Conservation (phyloP, 257 asterid genomes). For the Nicotiana sylvestris region DNA sequence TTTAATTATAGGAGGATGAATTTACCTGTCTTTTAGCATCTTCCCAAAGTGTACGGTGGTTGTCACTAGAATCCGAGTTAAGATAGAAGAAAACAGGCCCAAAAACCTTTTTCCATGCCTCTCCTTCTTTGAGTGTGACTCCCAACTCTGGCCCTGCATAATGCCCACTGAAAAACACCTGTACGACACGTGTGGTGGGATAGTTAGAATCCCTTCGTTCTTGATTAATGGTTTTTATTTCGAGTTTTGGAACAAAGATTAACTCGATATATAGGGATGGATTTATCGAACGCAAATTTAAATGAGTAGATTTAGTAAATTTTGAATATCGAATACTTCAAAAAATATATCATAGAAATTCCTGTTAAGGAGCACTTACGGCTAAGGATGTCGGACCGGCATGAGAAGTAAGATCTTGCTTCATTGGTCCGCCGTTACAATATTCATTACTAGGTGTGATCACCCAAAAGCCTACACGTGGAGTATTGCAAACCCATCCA, state of each 20-base stretch:
- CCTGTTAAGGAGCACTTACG: not conserved
- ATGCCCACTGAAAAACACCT: slow-evolving; percentile 24
- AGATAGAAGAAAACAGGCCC: slow-evolving; percentile 29
- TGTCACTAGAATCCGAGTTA: slow-evolving; percentile 31
- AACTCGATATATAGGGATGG: not conserved
- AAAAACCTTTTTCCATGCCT: slow-evolving; percentile 21
- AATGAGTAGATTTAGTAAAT: no score
- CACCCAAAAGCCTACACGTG: slow-evolving; percentile 22
- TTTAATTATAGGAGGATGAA: no score
- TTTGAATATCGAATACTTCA: not conserved
- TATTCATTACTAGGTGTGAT: slow-evolving; percentile 20
- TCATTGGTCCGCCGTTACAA: slow-evolving; percentile 19
- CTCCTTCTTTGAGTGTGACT: slow-evolving; percentile 13
- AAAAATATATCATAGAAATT: no score
- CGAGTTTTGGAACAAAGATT: no score
- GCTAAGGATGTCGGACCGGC: slow-evolving; percentile 13
- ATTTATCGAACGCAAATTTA: not conserved
- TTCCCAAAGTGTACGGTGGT: slow-evolving; percentile 53
- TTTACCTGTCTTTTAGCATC: slow-evolving; percentile 54
- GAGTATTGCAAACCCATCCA: slow-evolving; percentile 18
- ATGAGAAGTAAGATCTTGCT: slow-evolving; percentile 22
- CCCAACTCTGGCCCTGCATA: slow-evolving; percentile 17
- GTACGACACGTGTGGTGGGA: not conserved
- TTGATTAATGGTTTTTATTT: no score
- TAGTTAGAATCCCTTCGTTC: not conserved